These are phyloP conservation scores for Aspergillus eucalypticola DNA, from an alignment of 2,329 filamentous ascomycete genomes.

Conservation along the genomic window DNA sequence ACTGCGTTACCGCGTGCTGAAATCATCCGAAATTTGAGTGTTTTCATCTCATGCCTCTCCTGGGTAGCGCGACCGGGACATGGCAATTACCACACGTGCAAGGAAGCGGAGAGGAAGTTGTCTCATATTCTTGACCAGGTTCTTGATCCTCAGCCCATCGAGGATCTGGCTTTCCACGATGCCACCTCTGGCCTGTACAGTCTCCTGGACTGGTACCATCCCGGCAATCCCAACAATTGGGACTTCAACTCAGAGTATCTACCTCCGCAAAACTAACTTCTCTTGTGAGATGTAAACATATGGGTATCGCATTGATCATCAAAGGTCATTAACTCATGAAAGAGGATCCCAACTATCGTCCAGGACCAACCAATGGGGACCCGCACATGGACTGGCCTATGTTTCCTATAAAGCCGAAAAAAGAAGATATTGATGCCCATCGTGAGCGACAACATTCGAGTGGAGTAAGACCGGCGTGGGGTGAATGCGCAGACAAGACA, in stretches of 20 bases:
- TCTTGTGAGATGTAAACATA: conserved; percentile 16
- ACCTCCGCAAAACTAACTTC: conserved; percentile 23
- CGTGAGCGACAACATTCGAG: not conserved
- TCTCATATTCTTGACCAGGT: conserved; percentile 39
- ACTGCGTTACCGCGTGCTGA: conserved; percentile 32
- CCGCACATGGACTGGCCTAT: not conserved
- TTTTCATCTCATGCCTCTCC: conserved; percentile 35
- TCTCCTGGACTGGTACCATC: conserved; percentile 38
- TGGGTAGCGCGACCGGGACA: conserved; percentile 37
- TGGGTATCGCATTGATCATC: conserved; percentile 13
- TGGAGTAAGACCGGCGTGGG: not conserved
- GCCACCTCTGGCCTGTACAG: conserved; percentile 32
- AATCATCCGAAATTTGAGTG: conserved; percentile 37
- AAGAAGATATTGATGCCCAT: not conserved
- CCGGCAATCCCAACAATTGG: conserved; percentile 34
- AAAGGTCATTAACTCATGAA: conserved; percentile 9
- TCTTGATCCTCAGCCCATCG: conserved; percentile 36
- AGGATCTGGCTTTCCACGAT: conserved; percentile 31
- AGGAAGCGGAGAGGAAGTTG: conserved; percentile 38
- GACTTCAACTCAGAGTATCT: conserved; percentile 35
- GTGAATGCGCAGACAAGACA: not conserved
- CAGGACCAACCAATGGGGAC: not conserved
- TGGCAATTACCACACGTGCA: conserved; percentile 38
- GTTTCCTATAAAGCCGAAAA: not conserved
- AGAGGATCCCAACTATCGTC: not conserved